A percentile compares a stretch with the other conserved stretches of the same genome.
These are phyloP conservation scores for Pseudogymnoascus sp. DNA, from an alignment of 2,329 filamentous ascomycete genomes.

Conservation along the genomic window DNA sequence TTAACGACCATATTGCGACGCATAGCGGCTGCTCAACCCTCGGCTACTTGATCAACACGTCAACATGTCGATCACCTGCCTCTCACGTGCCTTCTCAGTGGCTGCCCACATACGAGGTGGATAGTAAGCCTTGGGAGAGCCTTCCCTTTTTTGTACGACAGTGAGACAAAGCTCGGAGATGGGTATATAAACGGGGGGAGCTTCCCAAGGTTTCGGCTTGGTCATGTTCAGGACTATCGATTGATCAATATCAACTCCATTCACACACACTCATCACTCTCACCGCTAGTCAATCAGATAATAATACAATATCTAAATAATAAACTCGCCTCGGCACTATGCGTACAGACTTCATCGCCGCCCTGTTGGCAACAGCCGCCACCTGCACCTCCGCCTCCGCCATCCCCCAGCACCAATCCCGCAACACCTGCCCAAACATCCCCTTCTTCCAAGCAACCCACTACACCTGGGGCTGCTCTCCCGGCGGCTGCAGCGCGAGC, in stretches of 20 bases:
- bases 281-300: background rate
- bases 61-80: background rate
- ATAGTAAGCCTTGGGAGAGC: background rate
- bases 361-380: background rate
- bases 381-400: background rate
- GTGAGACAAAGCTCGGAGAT: background rate
- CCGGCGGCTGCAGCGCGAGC: constrained; percentile 21
- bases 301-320: background rate
- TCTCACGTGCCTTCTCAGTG: background rate
- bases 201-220: background rate
- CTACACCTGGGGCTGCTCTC: constrained; percentile 19
- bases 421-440: background rate
- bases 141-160: background rate
- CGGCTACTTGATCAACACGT: background rate
- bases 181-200: background rate
- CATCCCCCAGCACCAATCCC: background rate
- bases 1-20: background rate
- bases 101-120: background rate
- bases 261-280: background rate
- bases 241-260: background rate
- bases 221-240: background rate
- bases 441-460: background rate
- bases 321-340: background rate
- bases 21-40: background rate
- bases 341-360: background rate